Base-by-base conservation (phyloP, 805 yeast species). In the Ogataea thermomethanolica region DNA sequence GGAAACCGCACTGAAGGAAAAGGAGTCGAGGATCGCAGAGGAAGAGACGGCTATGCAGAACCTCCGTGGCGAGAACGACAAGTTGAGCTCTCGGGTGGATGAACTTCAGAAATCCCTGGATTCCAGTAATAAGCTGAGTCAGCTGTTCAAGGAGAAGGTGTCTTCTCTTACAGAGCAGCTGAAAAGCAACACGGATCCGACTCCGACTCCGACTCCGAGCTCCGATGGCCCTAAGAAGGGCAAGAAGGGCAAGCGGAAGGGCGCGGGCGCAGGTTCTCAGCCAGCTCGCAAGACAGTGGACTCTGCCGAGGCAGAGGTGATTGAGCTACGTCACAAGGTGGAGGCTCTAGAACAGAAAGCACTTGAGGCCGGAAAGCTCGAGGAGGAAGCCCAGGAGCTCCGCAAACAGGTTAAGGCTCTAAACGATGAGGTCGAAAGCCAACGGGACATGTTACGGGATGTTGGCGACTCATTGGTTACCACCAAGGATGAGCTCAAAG, bases 401-500 rank as follows among this genome's bases (percentile, higher is more conserved):
- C 64, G 58, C 23, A 39, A 49, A 3, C 59, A 62, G 7, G 41
- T 78, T n/a, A 62, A 58, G 25, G 33, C 54, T 7, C 78, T 79
- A 44, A 43, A 55, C 9, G 84, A 78, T 39, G 95, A 89, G 53
- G 64, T 88, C 12, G 88, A 79, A 33, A 72, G 69, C 37, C 68
- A 84, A 37, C 76, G 80, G 53, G 96, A 88, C 43, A 85, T 83
- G 86, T 59, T 90, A 39, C 73, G 73, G 47, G 79, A 76, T 41
- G 71, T 89, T 21, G 96, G 96, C 1, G 76, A 84, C 53, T 95
- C 87, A 35, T 67, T 89, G 7, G 95, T 89, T 1, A 73, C 75
- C 5, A 77, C 88, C 0, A 78, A 74, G 48, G 87, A 83, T 33
- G 64, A 76, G 39, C 37, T 80, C 8, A 57, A 35, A 36, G 36